phyloP scores from a whole-genome alignment of 176 grass and related monocot genomes.

The Paspalum vaginatum region DNA sequence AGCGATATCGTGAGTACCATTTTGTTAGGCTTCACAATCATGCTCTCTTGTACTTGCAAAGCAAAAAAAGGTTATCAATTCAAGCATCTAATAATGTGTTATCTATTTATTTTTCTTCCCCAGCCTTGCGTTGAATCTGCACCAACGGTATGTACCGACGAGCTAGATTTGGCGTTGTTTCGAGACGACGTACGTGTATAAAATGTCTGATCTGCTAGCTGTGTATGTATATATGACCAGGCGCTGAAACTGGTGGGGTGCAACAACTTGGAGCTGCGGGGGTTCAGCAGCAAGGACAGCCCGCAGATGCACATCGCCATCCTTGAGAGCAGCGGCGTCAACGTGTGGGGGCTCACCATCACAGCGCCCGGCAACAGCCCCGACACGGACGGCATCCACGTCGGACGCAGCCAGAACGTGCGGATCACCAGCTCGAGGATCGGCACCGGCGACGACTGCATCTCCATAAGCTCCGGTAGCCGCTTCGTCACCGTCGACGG shows the following conservation, averaged over 20 bases:
- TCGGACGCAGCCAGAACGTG: conserved; percentile 38
- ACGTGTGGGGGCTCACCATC: conserved; percentile 29
- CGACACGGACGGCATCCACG: conserved; percentile 73
- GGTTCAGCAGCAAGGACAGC: conserved; percentile 39
- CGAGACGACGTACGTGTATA: too few relatives aligned
- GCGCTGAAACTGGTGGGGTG: conserved; percentile 25
- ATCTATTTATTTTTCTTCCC: neutral
- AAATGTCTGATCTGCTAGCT: too few relatives aligned
- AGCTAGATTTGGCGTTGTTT: too few relatives aligned
- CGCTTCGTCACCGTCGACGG: conserved; percentile 43
- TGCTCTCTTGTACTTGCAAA: neutral
- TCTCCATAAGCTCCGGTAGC: conserved; percentile 51
- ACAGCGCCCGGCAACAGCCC: conserved; percentile 50
- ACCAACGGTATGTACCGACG: conserved; percentile 26
- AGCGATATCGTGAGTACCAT: neutral
- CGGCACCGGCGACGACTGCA: conserved; percentile 62
- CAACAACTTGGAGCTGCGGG: conserved; percentile 29
- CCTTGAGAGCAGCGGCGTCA: conserved; percentile 11
- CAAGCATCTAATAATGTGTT: neutral
- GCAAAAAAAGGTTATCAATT: neutral
- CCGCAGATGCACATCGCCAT: conserved; percentile 57
- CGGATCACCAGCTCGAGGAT: conserved; percentile 11
- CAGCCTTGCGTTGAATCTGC: conserved; percentile 19
- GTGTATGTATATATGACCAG: neutral
- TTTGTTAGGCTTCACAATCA: too few relatives aligned